Base-by-base conservation (phyloP, 2,329 filamentous ascomycete genomes). In the Cladosporium sp. region DNA sequence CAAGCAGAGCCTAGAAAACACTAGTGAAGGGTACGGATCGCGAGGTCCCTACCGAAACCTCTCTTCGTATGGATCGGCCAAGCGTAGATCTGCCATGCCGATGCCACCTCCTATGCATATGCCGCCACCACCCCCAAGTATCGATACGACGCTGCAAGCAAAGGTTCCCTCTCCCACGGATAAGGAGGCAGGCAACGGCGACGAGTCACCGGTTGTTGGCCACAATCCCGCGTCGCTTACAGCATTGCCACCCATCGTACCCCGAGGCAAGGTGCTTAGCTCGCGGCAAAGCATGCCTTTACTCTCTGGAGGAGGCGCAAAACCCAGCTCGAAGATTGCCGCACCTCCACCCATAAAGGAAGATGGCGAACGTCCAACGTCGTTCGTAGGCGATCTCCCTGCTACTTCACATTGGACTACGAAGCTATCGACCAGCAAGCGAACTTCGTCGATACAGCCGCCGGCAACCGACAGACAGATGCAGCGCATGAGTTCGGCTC, bases 321-420 rank as follows among this genome's bases (percentile, higher is more conserved):
- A 53, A 30, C 13, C 11, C 32, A 36, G 13, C 7, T 59, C 58
- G 7, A 57, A 54, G 19, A 27, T 59, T 7, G 27, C 17, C 32
- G 39, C 55, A 13, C 27, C 52, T 4, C 53, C 56, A 7, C 44
- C 51, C 6, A 38, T 47, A 3, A 34, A 43, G 5, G 41, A 43
- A 9, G 39, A 53, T 29, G 54, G 48, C 18, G 40, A 57, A 30
- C 30, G 55, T 13, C 61, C 61, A n/a, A 51, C 60, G 22, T 64
- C 61, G 3, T 57, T 62, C 30, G 48, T 63, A 15, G 61, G 51
- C 9, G 61, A 63, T n/a, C 36, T 64, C 27, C 58, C 61, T 15
- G 13, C 32, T 7, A n/a, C 32, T 17, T 36, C 32, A 13, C 50
- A 50, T 18, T 61, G 57, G 57, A 32, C 51, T 12, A 53, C 34